phyloP scores from a whole-genome alignment of 768 basidiomycete genomes.

The Lyophyllum decastes region DNA sequence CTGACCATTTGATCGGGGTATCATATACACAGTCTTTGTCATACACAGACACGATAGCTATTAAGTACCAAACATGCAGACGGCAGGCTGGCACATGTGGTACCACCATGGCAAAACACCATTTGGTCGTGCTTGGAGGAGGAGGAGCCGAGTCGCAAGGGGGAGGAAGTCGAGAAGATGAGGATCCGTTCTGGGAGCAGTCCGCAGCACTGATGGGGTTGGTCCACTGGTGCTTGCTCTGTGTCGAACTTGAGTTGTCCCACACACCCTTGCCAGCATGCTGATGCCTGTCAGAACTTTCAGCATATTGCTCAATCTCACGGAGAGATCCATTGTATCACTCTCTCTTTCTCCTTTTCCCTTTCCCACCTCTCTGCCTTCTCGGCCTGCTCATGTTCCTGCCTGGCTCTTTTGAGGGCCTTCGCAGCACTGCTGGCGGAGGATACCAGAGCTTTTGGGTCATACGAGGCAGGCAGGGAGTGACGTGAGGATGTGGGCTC shows the following conservation, averaged over 20 bases:
- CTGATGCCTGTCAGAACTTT: slow-evolving; percentile 2
- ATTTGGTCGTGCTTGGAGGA: too few species aligned
- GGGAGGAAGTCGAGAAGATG: slow-evolving; percentile 9
- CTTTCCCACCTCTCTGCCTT: slow-evolving; percentile 21
- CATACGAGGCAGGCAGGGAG: slow-evolving; percentile 11
- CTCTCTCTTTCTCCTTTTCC: slow-evolving; percentile 13
- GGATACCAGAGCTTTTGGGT: too few species aligned
- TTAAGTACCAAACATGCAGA: too few species aligned
- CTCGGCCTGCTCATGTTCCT: slow-evolving; percentile 29
- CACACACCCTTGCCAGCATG: neutral
- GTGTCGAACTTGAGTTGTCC: slow-evolving; percentile 1
- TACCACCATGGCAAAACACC: too few species aligned
- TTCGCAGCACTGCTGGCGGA: too few species aligned
- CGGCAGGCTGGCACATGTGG: too few species aligned
- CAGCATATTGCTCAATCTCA: neutral
- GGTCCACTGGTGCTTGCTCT: slow-evolving; percentile 1
- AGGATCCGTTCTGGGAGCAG: neutral
- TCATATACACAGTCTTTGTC: too few species aligned
- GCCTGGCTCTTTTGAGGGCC: slow-evolving; percentile 44
- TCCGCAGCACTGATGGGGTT: neutral
- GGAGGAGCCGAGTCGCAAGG: slow-evolving; percentile 11
- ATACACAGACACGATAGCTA: too few species aligned
- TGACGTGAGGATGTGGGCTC: slow-evolving; percentile 5
- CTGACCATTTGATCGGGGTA: too few species aligned
- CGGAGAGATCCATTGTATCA: slow-evolving; percentile 5